Evolutionary conservation across 1,284 basidiomycete species (phyloP).

Genomic region (Jaminaea rosea): DNA sequence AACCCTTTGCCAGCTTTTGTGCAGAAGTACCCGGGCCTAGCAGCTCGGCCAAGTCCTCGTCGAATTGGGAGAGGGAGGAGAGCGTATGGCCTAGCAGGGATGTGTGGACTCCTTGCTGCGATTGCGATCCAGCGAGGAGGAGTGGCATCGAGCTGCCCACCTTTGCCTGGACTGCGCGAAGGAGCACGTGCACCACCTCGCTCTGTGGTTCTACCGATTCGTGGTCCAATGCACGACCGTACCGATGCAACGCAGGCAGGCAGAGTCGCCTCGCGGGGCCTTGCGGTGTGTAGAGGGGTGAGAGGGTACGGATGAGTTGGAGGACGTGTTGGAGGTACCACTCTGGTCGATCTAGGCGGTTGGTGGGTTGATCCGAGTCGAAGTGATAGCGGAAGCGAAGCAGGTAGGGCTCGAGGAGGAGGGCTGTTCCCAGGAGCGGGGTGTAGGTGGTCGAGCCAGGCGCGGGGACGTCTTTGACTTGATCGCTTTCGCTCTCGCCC

Average conservation of each 20-base stretch:
- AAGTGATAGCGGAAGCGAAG: slow-evolving; percentile 94
- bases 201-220: slow-evolving; percentile 3
- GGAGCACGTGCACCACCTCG: slow-evolving; percentile 35
- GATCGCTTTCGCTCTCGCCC: slow-evolving; percentile 9
- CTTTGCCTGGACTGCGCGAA: slow-evolving; percentile 30
- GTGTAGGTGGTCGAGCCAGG: slow-evolving; percentile 33
- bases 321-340: slow-evolving; percentile 91
- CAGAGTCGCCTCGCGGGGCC: no score
- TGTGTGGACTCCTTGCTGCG: slow-evolving; percentile 55
- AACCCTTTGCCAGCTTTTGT: slow-evolving; percentile 57
- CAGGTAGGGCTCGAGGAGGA: slow-evolving; percentile 73
- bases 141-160: slow-evolving; percentile 54
- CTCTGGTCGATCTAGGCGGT: slow-evolving; percentile 88
- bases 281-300: slow-evolving; percentile 64
- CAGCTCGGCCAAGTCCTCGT: slow-evolving; percentile 57
- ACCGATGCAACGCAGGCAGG: background rate
- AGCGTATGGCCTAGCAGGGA: slow-evolving; percentile 87
- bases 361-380: slow-evolving; percentile 74
- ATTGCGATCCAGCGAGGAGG: no score
- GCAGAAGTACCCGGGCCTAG: no score
- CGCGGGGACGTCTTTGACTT: background rate
- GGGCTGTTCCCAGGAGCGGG: slow-evolving; percentile 54
- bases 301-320: slow-evolving; percentile 52
- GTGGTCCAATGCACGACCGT: background rate
- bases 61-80: slow-evolving; percentile 81